Percentiles rank a stretch among this genome's conserved stretches.
phyloP scores from a whole-genome alignment of 192 early-diverging fungal species.

The Backusella liffmaniae region DNA sequence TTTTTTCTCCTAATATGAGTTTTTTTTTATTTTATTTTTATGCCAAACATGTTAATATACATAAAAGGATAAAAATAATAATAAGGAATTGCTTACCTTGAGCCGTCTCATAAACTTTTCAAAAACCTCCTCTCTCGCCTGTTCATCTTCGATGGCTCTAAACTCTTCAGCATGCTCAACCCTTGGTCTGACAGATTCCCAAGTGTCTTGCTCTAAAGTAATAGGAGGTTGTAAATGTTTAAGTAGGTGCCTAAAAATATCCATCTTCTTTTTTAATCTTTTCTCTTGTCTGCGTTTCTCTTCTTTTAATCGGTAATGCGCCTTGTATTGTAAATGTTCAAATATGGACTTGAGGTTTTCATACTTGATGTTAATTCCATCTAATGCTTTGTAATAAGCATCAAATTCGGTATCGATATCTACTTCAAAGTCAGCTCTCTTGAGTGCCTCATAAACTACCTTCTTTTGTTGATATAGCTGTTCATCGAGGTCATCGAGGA shows the following conservation, averaged over 20 bases:
- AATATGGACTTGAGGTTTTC: constrained; percentile 52
- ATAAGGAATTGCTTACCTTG: constrained; percentile 41
- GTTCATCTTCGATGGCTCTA: constrained; percentile 63
- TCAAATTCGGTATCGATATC: constrained; percentile 44
- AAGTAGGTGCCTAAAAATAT: constrained; percentile 73
- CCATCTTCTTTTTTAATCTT: constrained; percentile 67
- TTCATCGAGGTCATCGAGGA: constrained; percentile 79
- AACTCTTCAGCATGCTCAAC: constrained; percentile 61
- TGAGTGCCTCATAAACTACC: constrained; percentile 61
- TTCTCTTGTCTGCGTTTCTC: constrained; percentile 70
- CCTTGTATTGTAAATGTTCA: constrained; percentile 46
- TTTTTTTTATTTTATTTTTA: not conserved
- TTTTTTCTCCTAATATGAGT: constrained; percentile 37
- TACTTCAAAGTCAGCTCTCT: constrained; percentile 48
- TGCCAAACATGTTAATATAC: not conserved
- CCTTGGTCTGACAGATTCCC: constrained; percentile 60
- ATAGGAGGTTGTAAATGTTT: constrained; percentile 61
- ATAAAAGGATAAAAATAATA: not conserved
- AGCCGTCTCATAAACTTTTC: constrained; percentile 65
- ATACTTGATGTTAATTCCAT: constrained; percentile 10
- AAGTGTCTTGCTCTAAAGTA: constrained; percentile 49
- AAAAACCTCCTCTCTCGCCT: constrained; percentile 68
- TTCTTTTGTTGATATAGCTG: constrained; percentile 66
- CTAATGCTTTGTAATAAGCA: constrained; percentile 52
- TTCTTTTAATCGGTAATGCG: constrained; percentile 59